Evolutionary conservation across 2,329 filamentous ascomycete species (phyloP).

Genomic region (Geosmithia morbida): DNA sequence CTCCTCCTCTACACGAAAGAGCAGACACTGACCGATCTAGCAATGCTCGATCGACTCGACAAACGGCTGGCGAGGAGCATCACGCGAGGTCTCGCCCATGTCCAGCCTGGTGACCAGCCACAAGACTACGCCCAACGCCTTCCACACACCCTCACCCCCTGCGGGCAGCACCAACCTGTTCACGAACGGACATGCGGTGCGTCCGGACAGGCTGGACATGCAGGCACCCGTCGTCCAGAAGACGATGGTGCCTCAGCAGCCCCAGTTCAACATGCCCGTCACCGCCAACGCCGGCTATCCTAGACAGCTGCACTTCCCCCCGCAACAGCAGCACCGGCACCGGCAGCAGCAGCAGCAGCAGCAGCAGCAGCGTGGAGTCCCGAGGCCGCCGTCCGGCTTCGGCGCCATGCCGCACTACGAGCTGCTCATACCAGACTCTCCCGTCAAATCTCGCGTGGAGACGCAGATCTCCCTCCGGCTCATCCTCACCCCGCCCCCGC

Average conservation of each 20-base stretch:
- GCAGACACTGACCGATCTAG: constrained; percentile 13
- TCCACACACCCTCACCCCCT: constrained; percentile 33
- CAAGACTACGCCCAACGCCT: constrained; percentile 31
- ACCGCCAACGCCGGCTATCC: background rate
- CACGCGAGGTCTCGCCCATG: constrained; percentile 39
- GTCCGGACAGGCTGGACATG: background rate
- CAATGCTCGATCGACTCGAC: constrained; percentile 25
- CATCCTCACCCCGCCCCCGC: constrained; percentile 60
- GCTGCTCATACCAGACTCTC: constrained; percentile 51
- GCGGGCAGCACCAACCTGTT: constrained; percentile 4
- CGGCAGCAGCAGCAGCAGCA: background rate
- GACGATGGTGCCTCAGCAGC: background rate
- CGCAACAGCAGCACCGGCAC: background rate
- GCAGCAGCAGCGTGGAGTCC: background rate
- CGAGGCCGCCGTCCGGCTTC: background rate
- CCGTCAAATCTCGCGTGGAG: constrained; percentile 81
- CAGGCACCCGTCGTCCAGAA: background rate
- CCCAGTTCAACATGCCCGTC: background rate
- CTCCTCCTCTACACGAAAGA: background rate
- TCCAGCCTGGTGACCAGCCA: constrained; percentile 36
- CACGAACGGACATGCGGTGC: background rate
- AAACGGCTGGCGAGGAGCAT: constrained; percentile 9
- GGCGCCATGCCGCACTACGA: constrained; percentile 15
- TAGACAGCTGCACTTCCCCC: background rate
- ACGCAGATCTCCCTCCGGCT: constrained; percentile 88